Conservation (phyloP, 2,329 filamentous ascomycete species). For the Sporothrix mexicana region DNA sequence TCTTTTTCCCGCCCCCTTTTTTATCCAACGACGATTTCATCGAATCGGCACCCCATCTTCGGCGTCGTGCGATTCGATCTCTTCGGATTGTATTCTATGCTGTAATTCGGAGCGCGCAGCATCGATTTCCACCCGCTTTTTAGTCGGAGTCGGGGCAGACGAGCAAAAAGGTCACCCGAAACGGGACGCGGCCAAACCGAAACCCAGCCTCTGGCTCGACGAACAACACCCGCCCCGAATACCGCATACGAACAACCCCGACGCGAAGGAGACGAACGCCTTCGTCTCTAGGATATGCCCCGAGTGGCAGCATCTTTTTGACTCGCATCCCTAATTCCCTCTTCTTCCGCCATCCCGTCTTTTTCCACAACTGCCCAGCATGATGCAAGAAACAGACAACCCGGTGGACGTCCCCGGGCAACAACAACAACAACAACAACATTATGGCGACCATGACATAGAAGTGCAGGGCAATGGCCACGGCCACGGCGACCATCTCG, state of each 20-base stretch:
- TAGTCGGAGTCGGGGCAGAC: conserved; percentile 29
- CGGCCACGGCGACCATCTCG: neutral
- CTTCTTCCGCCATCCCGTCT: neutral
- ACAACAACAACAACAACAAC: neutral
- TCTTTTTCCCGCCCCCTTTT: conserved; percentile 7
- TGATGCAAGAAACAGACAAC: conserved; percentile 23
- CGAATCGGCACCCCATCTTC: conserved; percentile 16
- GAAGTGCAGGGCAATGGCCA: no score
- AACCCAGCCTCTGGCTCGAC: neutral
- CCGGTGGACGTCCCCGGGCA: neutral
- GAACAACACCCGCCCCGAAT: neutral
- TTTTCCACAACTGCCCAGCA: neutral
- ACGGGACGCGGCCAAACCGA: conserved; percentile 25
- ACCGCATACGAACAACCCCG: neutral
- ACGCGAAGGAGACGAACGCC: conserved; percentile 24
- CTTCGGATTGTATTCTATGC: conserved; percentile 17
- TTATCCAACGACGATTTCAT: neutral
- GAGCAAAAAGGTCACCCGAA: conserved; percentile 8
- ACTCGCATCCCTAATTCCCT: conserved; percentile 18
- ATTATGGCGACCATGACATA: conserved; percentile 18
- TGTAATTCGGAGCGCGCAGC: neutral
- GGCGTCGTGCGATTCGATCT: conserved; percentile 15
- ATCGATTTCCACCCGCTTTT: conserved; percentile 7
- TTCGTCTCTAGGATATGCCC: conserved; percentile 29
- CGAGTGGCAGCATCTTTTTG: conserved; percentile 29